Base-by-base conservation (phyloP, 352 stramenopile species). In the Pythium coloratum region DNA sequence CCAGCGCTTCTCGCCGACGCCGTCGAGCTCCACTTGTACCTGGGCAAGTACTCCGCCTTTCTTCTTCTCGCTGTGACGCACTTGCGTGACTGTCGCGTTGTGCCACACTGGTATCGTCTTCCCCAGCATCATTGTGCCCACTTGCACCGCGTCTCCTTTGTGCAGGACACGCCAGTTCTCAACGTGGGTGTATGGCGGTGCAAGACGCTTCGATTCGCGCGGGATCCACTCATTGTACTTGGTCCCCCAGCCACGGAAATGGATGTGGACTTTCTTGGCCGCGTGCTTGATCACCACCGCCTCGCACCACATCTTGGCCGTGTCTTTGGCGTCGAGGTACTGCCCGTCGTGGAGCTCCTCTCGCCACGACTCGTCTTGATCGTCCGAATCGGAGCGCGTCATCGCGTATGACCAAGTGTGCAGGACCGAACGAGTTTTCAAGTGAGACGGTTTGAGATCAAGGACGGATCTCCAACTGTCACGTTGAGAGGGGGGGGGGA, bases 191-290 rank as follows among this genome's bases (percentile, higher is more conserved):
- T 98, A 88, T 63, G 98, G 92, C 1, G 89, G 91, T 30, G 90
- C 86, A 40, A 99, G 76, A 5, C 96, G 84, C 26, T 81, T 62
- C n/a, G 96, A 98, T 63, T 91, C 81, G 44, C 84, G 88, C 2
- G 75, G 58, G n/a, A 99, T 77, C 95, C 95, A 99, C 73, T 99
- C 95, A 75, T 99, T 95, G 94, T 95, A 99, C 62, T 97, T 91
- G 10, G 83, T 57, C 0, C 94, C 92, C 97, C 97, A 99, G n/a
- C 97, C 95, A 62, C 98, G 97, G 72, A 98, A 99, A 71, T 98
- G 96, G 32, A 99, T 86, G 33, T 96, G 77, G 24, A 99, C 76
- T 55, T 78, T n/a, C n/a, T 47, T 13, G 18, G 30, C 16, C 8
- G 64, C 38, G 1, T 66, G 32, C 0, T 70, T 62, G 13, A 93